Conservation (phyloP, 306 rosid species). For the Prinsepia uniflora region DNA sequence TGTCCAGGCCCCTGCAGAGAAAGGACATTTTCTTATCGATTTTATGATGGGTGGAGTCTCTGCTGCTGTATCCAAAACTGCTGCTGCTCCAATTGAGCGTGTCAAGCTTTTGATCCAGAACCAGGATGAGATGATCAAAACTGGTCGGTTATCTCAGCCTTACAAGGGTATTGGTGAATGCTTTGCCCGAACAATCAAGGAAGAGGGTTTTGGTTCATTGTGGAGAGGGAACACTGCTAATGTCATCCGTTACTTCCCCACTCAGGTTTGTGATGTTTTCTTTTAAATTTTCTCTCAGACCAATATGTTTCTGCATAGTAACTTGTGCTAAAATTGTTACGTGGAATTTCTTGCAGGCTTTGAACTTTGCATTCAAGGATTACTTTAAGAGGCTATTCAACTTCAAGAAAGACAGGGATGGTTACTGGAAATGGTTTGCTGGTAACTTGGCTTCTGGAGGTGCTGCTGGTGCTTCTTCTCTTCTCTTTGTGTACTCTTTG, state of each 20-base stretch:
- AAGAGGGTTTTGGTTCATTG: conserved; percentile 58
- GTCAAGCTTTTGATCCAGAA: conserved; percentile 87
- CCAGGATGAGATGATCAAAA: conserved; percentile 82
- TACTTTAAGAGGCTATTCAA: conserved; percentile 93
- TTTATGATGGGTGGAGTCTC: conserved; percentile 97
- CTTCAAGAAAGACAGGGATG: conserved; percentile 83
- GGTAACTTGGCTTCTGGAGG: conserved; percentile 89
- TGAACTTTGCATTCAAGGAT: conserved; percentile 91
- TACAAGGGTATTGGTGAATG: conserved; percentile 96
- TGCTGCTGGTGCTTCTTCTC: conserved; percentile 93
- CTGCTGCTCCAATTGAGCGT: conserved; percentile 93
- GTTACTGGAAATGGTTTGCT: conserved; percentile 89
- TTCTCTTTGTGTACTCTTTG: conserved; percentile 70
- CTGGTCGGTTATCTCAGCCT: conserved; percentile 80
- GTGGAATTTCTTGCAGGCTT: conserved; percentile 47
- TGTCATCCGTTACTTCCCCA: conserved; percentile 73
- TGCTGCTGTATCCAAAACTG: conserved; percentile 92
- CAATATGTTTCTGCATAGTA: not conserved
- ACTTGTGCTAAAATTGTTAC: conserved; percentile 13
- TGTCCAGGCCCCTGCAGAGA: conserved; percentile 75
- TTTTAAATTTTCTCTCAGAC: not conserved
- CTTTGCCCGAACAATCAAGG: conserved; percentile 55
- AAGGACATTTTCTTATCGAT: conserved; percentile 60
- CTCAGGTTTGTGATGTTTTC: conserved; percentile 28
- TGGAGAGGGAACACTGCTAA: conserved; percentile 95